phyloP scores from a whole-genome alignment of 2,329 filamentous ascomycete genomes.

The Gnomoniopsis sp. region DNA sequence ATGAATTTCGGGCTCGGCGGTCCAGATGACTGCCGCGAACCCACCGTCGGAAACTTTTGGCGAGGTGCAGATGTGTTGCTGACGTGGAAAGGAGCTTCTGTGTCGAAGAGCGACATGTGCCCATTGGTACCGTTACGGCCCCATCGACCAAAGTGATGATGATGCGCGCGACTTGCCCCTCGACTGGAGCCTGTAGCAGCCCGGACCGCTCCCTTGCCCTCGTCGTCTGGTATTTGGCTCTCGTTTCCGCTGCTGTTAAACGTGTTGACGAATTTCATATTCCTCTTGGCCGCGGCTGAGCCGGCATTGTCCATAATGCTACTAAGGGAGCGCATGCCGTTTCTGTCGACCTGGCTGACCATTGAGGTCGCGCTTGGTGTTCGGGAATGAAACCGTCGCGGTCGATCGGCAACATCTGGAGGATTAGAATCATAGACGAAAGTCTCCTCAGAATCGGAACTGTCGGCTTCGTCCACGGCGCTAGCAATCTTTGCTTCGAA shows the following conservation, averaged over 20 bases:
- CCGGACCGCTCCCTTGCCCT: conserved; percentile 60
- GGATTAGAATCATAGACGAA: conserved; percentile 99
- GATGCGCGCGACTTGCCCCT: conserved; percentile 71
- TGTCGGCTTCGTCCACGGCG: conserved; percentile 92
- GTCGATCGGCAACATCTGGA: conserved; percentile 60
- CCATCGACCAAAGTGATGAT: conserved; percentile 70
- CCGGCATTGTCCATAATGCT: conserved; percentile 59
- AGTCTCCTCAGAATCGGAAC: conserved; percentile 95
- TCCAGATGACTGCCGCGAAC: conserved; percentile 59
- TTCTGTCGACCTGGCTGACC: conserved; percentile 65
- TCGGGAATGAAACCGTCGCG: conserved; percentile 82
- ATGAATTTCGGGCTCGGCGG: conserved; percentile 66
- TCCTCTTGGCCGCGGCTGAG: conserved; percentile 67
- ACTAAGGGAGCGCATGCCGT: conserved; percentile 60
- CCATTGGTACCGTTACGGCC: conserved; percentile 65
- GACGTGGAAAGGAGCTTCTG: conserved; percentile 67
- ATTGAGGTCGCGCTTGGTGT: conserved; percentile 92
- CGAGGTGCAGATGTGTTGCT: conserved; percentile 46
- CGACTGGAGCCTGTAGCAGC: conserved; percentile 60
- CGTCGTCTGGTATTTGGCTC: conserved; percentile 59
- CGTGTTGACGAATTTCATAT: conserved; percentile 92
- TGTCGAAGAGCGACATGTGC: conserved; percentile 71
- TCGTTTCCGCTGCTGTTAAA: conserved; percentile 61
- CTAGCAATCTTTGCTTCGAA: conserved; percentile 97
- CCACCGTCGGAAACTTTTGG: conserved; percentile 57